phyloP scores from a whole-genome alignment of 805 yeast genomes.

The Monosporozyma aquatica region DNA sequence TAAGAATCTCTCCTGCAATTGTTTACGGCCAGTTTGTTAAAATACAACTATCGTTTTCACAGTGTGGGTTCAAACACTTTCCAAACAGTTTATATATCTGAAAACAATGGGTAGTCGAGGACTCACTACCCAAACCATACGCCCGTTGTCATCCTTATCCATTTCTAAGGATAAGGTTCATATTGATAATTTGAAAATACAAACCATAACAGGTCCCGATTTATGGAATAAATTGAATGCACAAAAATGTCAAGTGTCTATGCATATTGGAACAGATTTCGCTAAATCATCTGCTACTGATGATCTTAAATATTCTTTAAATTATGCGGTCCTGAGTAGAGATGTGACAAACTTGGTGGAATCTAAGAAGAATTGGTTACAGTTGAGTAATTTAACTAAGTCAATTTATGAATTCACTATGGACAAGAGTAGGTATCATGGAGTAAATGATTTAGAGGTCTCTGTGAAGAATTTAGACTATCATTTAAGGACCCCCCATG shows the following conservation, averaged over 20 bases:
- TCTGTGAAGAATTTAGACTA: conserved; percentile 16
- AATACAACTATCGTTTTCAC: neutral
- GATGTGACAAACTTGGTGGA: conserved; percentile 47
- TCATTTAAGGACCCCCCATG: conserved; percentile 29
- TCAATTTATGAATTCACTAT: conserved; percentile 36
- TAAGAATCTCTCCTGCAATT: too few relatives aligned
- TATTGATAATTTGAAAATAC: conserved; percentile 49
- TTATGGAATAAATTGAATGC: conserved; percentile 61
- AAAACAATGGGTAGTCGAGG: conserved; percentile 2
- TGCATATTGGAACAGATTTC: conserved; percentile 58
- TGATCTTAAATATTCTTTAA: conserved; percentile 72
- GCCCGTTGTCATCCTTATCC: neutral
- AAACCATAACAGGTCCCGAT: conserved; percentile 62
- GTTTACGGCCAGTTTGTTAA: neutral
- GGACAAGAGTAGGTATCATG: conserved; percentile 27
- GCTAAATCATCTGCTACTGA: conserved; percentile 69
- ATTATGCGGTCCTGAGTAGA: conserved; percentile 77
- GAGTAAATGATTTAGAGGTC: conserved; percentile 16
- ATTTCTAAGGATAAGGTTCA: conserved; percentile 25
- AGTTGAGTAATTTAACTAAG: conserved; percentile 36
- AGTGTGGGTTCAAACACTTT: neutral
- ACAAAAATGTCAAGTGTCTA: conserved; percentile 56
- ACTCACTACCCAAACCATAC: neutral
- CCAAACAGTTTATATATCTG: neutral
- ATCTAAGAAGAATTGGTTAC: conserved; percentile 29